Base-by-base conservation (phyloP, 768 basidiomycete genomes). In the Asterophora parasitica region DNA sequence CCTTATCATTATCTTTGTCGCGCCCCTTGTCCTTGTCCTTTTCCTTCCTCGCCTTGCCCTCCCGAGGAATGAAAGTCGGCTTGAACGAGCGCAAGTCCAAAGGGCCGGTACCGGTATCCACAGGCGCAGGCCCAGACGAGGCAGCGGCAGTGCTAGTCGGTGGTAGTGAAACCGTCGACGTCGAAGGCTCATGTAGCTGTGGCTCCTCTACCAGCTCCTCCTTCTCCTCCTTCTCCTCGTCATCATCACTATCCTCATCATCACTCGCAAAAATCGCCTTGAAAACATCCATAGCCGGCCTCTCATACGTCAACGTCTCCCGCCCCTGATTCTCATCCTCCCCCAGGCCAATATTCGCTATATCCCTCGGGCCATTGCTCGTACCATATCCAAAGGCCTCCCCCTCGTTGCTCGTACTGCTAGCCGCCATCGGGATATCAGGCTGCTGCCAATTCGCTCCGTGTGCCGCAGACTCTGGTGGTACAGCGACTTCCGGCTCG, bases 181-280 rank as follows among this genome's bases (percentile, higher is more conserved):
- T 27, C 20, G 36, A 44, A 19, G 38, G 50, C 49, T 45, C 15
- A 45, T 44, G 27, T 41, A 55, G 43, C 47, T 40, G 9, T 16
- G 40, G 20, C 19, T 64, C 62, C 23, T 62, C 59, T 11, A 63
- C 58, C 45, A 55, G 54, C 30, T 57, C 54, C 15, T 69, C 70
- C n/a, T n/a, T n/a, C 19, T 64, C 62, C 23, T 62, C 59, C 30
- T 57, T 53, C 15, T 69, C 70, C 1, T 73, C 76, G 3, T 92
- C 90, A 2, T 83, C 83, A 7, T 83, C 88, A 13, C 82, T 84
- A 30, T 90, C 88, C 58, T 95, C 92, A 37, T 92, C 90, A 51
- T 92, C 91, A 65, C 89, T 92, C 9, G 92, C 94, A 62, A 99
- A 99, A 51, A 99, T 97, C 3, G 95, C 93, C 63, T 95, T 96